Conservation (phyloP, 352 stramenopile species). For the Globisporangium spinosum region DNA sequence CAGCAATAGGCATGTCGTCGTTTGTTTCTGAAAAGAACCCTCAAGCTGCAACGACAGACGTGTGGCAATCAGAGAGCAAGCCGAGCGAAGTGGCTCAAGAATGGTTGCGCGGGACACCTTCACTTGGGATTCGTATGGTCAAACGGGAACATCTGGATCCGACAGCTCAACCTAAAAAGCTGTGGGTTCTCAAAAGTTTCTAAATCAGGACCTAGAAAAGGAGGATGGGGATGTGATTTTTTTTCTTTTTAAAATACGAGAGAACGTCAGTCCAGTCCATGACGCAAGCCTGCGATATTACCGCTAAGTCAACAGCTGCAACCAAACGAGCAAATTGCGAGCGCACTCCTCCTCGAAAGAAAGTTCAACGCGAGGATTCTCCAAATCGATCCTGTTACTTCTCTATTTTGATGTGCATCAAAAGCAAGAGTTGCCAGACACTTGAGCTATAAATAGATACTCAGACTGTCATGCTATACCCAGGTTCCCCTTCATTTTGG, state of each 20-base stretch:
- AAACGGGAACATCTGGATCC: slow-evolving; percentile 12
- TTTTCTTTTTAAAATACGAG: neutral
- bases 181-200: slow-evolving; percentile 2
- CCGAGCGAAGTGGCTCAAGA: neutral
- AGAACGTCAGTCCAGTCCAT: neutral
- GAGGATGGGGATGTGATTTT: slow-evolving; percentile 1
- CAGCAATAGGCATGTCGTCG: neutral
- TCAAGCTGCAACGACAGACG: slow-evolving; percentile 3
- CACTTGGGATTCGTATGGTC: neutral
- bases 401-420: neutral
- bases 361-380: neutral
- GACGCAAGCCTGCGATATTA: neutral
- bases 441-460: neutral
- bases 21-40: slow-evolving; percentile 11
- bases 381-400: neutral
- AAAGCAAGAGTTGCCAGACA: neutral
- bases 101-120: neutral
- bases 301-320: slow-evolving; percentile 4
- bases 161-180: neutral
- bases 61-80: neutral
- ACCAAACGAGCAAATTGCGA: neutral
- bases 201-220: neutral
- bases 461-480: too few relatives aligned
- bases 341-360: neutral
- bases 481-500: neutral